phyloP scores from a whole-genome alignment of 2,329 filamentous ascomycete genomes.

The Ophiocordyceps australis region DNA sequence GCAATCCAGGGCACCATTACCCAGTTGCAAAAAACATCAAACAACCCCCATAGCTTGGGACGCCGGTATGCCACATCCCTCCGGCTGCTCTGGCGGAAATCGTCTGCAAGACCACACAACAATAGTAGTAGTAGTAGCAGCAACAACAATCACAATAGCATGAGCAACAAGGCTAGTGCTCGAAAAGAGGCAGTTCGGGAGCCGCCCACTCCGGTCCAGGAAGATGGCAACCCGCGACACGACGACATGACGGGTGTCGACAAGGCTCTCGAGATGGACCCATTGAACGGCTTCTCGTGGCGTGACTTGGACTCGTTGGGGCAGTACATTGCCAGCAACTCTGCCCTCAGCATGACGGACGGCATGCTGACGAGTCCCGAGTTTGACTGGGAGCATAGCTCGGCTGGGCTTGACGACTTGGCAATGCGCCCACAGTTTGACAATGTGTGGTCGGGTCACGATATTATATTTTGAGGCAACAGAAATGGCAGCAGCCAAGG shows the following conservation, averaged over 20 bases:
- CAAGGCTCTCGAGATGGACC: slow-evolving; percentile 18
- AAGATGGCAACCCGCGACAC: slow-evolving; percentile 8
- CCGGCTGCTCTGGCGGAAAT: slow-evolving; percentile 37
- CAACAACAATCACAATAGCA: too few species aligned
- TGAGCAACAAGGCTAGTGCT: slow-evolving; percentile 1
- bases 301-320: slow-evolving; percentile 40
- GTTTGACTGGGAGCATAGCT: slow-evolving; percentile 9
- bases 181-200: slow-evolving; percentile 3
- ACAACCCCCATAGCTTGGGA: slow-evolving; percentile 39
- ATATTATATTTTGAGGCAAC: slow-evolving; percentile 6
- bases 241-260: slow-evolving; percentile 6
- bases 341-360: slow-evolving; percentile 6
- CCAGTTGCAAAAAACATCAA: slow-evolving; percentile 37
- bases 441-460: slow-evolving; percentile 5
- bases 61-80: slow-evolving; percentile 42
- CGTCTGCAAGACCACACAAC: too few species aligned
- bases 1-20: slow-evolving; percentile 40
- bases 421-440: slow-evolving; percentile 6
- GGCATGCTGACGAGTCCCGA: slow-evolving; percentile 9
- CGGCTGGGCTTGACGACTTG: slow-evolving; percentile 5
- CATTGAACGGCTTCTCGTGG: slow-evolving; percentile 40
- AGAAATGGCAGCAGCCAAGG: too few species aligned
- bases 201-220: slow-evolving; percentile 8
- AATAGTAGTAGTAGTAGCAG: too few species aligned
- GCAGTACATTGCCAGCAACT: slow-evolving; percentile 23